Conservation (phyloP, 495 filamentous ascomycete species). For the Aspergillus ellipticus region DNA sequence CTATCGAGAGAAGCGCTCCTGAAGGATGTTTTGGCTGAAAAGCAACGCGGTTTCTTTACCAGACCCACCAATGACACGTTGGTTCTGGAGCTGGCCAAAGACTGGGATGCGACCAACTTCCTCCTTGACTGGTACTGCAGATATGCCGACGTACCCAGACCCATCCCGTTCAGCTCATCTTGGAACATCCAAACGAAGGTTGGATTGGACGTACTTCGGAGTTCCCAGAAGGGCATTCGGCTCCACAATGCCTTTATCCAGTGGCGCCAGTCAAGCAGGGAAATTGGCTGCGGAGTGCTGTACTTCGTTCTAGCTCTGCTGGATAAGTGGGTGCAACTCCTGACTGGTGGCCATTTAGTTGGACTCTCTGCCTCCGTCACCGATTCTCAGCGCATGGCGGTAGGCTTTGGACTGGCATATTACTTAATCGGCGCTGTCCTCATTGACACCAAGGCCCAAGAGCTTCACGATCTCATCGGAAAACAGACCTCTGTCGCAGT, state of each 20-base stretch:
- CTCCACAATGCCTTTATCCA: slow-evolving; percentile 62
- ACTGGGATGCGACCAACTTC: slow-evolving; percentile 57
- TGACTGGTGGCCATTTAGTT: slow-evolving; percentile 43
- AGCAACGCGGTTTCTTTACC: slow-evolving; percentile 36
- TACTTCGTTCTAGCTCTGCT: slow-evolving; percentile 59
- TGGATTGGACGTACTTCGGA: slow-evolving; percentile 49
- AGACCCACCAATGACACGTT: slow-evolving; percentile 41
- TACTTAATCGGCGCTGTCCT: slow-evolving; percentile 58
- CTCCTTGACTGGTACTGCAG: slow-evolving; percentile 58
- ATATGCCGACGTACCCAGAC: slow-evolving; percentile 45
- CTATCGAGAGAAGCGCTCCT: slow-evolving; percentile 45
- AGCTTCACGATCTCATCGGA: slow-evolving; percentile 49
- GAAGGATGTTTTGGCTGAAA: slow-evolving; percentile 43
- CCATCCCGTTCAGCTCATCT: slow-evolving; percentile 56
- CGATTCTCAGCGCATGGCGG: slow-evolving; percentile 45
- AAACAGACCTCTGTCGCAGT: slow-evolving; percentile 30
- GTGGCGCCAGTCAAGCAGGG: slow-evolving; percentile 55
- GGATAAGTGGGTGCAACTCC: slow-evolving; percentile 56
- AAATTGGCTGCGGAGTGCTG: slow-evolving; percentile 54
- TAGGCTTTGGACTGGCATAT: slow-evolving; percentile 56
- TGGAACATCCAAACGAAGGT: slow-evolving; percentile 60
- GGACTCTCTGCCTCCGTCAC: slow-evolving; percentile 38
- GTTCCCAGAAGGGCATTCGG: slow-evolving; percentile 54
- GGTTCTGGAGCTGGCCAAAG: slow-evolving; percentile 45
- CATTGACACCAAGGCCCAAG: slow-evolving; percentile 55